Base-by-base conservation (phyloP, 208 protist species). In the Leishmania major region DNA sequence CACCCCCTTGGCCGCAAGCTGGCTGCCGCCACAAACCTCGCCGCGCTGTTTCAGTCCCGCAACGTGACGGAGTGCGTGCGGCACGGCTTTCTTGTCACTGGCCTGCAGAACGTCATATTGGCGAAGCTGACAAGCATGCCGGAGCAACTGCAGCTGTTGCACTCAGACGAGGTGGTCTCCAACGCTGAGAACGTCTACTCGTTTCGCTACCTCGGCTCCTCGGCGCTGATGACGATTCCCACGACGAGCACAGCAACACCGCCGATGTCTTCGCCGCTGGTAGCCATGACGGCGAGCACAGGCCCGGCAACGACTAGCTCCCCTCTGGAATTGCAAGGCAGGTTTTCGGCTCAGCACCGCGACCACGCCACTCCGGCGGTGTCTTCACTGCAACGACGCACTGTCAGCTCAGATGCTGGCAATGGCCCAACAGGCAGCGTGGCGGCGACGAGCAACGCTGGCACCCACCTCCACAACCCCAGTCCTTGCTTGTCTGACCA, bases 1-100 rank as follows among this genome's bases (percentile, higher is more conserved):
- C 95, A 97, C 84, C 93, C 95, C 17, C 88, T 97, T 49, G 95
- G 95, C 40, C 87, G 85, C 49, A 93, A 91, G 78, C 87, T 97
- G 35, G 93, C 93, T 47, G 91, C 87, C 49, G 93, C 92, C 5
- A 96, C 93, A 28, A 96, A 96, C 86, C 84, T 97, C 43, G 88
- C 92, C 7, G 86, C 87, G 10, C 87, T 97, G 55, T 94, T 94
- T 62, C 89, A 95, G 53, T 92, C 89, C 0, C 88, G 89, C 76
- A 95, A 96, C 86, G 89, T 96, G 25, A 92, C 84, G 11, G 92
- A 96, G 80, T 95, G 93, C 75, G 88, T 97, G 72, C 87, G 84
- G 47, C 92, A 94, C 81, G 95, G 95, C 71, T 94, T 97, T 76
- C 86, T 96, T 74, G 93, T 97, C 62, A 78, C 82, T 7, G 95